Evolutionary conservation across 148 eudicot genomes (phyloP).

Genomic region (Suaeda aralocaspica): DNA sequence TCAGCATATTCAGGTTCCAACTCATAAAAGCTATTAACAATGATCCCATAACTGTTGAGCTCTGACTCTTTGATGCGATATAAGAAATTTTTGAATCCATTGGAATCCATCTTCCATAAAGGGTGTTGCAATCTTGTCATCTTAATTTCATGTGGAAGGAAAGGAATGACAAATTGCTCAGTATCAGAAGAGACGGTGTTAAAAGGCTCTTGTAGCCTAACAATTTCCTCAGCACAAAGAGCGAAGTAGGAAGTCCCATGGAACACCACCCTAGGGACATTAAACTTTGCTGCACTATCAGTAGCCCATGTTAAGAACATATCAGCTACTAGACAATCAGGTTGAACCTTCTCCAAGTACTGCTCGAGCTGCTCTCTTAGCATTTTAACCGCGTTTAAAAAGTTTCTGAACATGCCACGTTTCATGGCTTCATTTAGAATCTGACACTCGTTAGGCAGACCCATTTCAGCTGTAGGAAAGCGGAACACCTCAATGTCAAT

Average conservation of each 20-base stretch:
- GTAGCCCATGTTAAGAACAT: conserved; percentile 35
- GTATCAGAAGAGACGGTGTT: conserved; percentile 4
- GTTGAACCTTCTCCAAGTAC: conserved; percentile 25
- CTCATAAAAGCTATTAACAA: conserved; percentile 59
- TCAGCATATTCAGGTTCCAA: conserved; percentile 55
- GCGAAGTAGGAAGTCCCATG: conserved; percentile 30
- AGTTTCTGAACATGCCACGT: conserved; percentile 10
- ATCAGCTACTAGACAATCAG: conserved; percentile 28
- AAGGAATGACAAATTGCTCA: conserved; percentile 18
- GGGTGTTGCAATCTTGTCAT: conserved; percentile 21
- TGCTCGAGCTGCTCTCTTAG: conserved; percentile 38
- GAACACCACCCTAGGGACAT: conserved; percentile 27
- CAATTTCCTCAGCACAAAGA: conserved; percentile 12
- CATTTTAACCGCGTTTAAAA: conserved; percentile 27
- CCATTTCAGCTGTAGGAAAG: conserved; percentile 31
- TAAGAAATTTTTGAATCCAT: background rate
- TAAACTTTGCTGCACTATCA: conserved; percentile 27
- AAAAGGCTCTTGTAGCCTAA: conserved; percentile 22
- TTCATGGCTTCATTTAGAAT: conserved; percentile 21
- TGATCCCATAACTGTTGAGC: conserved; percentile 39
- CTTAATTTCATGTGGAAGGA: conserved; percentile 22
- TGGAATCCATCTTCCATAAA: background rate
- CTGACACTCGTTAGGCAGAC: conserved; percentile 35
- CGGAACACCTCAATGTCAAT: conserved; percentile 21
- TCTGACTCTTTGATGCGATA: conserved; percentile 23